Conservation (phyloP, 2,329 filamentous ascomycete genomes). For the Boeremia exigua region DNA sequence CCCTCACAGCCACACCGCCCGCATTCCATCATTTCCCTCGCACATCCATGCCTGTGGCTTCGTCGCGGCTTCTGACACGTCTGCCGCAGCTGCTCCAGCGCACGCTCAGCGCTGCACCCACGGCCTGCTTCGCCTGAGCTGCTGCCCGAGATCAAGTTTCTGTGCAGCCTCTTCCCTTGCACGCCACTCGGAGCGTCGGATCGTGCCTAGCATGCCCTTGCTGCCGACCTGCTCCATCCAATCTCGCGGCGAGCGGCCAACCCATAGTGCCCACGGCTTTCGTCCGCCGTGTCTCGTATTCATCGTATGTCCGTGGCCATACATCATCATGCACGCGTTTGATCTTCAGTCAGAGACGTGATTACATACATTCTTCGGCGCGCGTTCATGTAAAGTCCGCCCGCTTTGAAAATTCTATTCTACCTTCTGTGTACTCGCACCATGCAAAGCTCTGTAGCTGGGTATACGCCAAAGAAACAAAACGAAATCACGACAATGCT, state of each 20-base stretch:
- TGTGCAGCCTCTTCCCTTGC: conserved; percentile 3
- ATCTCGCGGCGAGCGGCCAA: conserved; percentile 15
- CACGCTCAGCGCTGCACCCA: background rate
- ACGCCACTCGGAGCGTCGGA: conserved; percentile 17
- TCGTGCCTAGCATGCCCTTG: conserved; percentile 14
- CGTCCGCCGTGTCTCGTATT: conserved; percentile 13
- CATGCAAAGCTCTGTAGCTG: background rate
- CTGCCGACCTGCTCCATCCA: conserved; percentile 13
- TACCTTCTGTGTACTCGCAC: background rate
- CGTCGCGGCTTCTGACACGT: background rate
- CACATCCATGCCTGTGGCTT: conserved; percentile 8
- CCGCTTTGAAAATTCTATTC: background rate
- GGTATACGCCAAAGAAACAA: background rate
- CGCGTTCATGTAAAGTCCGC: background rate
- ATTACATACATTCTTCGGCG: background rate
- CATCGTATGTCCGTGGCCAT: background rate
- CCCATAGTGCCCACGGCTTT: conserved; percentile 10
- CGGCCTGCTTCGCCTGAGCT: background rate
- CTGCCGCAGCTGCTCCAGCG: background rate
- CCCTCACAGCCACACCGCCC: conserved; percentile 17
- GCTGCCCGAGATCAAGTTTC: background rate
- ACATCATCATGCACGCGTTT: conserved; percentile 6
- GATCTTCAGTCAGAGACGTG: conserved; percentile 7
- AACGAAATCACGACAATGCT: no score
- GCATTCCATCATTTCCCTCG: conserved; percentile 4